phyloP scores from a whole-genome alignment of 2,329 filamentous ascomycete genomes.

The Chlorencoelia australis region DNA sequence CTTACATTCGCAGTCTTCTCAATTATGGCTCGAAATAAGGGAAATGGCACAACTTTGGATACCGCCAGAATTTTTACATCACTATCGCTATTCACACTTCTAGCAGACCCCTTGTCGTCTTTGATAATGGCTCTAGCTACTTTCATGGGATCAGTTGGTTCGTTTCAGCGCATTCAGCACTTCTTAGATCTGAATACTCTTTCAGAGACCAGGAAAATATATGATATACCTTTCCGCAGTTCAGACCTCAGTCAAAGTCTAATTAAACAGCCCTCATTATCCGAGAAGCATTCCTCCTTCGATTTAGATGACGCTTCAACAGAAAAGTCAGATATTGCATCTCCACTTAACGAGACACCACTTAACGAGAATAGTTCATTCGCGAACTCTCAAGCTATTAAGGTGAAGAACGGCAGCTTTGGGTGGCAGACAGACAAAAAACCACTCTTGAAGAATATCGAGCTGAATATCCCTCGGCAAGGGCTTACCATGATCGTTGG shows the following conservation, averaged over 20 bases:
- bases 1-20: constrained; percentile 10
- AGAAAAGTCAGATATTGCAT: too few relatives aligned
- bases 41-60: constrained; percentile 13
- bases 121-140: constrained; percentile 16
- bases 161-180: constrained; percentile 18
- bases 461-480: constrained; percentile 6
- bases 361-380: too few relatives aligned
- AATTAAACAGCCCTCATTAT: too few relatives aligned
- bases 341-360: too few relatives aligned
- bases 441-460: constrained; percentile 9
- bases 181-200: constrained; percentile 18
- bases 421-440: constrained; percentile 26
- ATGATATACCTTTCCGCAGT: too few relatives aligned
- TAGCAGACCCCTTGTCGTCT: constrained; percentile 13
- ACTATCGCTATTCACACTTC: constrained; percentile 16
- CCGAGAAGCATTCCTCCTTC: too few relatives aligned
- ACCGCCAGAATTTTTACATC: not conserved
- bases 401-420: constrained; percentile 2
- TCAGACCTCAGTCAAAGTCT: too few relatives aligned
- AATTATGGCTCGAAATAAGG: constrained; percentile 5
- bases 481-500: constrained; percentile 22
- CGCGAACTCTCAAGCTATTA: too few relatives aligned
- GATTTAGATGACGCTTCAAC: too few relatives aligned
- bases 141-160: constrained; percentile 13
- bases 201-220: too few relatives aligned